Evolutionary conservation across 108 stramenopile species (phyloP).

Genomic region (Skeletonema grethae): DNA sequence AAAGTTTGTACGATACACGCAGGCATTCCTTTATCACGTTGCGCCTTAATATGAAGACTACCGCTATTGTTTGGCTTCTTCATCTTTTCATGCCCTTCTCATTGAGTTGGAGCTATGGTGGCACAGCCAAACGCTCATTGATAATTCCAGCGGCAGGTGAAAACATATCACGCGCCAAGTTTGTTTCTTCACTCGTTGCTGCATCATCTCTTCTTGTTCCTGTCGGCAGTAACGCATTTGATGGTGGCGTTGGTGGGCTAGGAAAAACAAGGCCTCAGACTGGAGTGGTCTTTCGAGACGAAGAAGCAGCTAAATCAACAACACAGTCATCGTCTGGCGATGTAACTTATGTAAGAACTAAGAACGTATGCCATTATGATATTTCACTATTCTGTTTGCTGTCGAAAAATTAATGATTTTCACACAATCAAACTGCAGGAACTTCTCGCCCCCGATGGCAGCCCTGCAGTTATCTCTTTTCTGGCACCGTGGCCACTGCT

Average conservation of each 20-base stretch:
- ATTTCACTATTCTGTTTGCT: no score
- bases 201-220: slow-evolving; percentile 13
- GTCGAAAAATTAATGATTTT: no score
- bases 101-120: background rate
- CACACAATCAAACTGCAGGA: no score
- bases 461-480: slow-evolving; percentile 41
- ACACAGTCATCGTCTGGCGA: slow-evolving; percentile 25
- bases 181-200: background rate
- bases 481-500: slow-evolving; percentile 54
- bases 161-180: background rate
- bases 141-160: background rate
- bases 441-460: slow-evolving; percentile 44
- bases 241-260: slow-evolving; percentile 82
- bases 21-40: no score
- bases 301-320: slow-evolving; percentile 20
- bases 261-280: slow-evolving; percentile 86
- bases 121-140: background rate
- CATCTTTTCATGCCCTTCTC: background rate
- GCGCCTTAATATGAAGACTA: background rate
- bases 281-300: slow-evolving; percentile 67
- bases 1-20: no score
- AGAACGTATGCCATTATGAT: no score
- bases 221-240: slow-evolving; percentile 53
- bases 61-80: background rate
- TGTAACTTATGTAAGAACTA: slow-evolving; percentile 17